Evolutionary conservation across 805 yeast genomes (phyloP).

Genomic region (Cyberlindnera mississippiensis): DNA sequence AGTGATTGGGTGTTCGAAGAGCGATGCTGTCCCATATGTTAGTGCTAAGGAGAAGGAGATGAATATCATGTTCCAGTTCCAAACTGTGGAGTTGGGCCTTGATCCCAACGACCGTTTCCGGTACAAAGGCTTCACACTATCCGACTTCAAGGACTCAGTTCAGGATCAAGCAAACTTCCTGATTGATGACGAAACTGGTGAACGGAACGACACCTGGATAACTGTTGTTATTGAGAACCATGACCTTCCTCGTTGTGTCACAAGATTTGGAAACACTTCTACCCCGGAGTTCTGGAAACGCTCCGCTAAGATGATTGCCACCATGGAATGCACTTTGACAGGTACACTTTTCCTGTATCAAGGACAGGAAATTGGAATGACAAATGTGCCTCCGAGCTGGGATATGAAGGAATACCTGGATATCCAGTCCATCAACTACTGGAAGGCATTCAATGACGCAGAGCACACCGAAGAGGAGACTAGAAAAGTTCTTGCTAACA

Average conservation of each 20-base stretch:
- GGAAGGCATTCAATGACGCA: constrained; percentile 31
- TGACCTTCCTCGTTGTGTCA: constrained; percentile 52
- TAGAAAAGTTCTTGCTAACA: constrained; percentile 29
- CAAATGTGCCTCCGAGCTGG: constrained; percentile 42
- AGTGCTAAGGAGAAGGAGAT: constrained; percentile 35
- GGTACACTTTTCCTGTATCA: constrained; percentile 57
- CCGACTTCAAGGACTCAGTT: constrained; percentile 40
- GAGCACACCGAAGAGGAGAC: constrained; percentile 29
- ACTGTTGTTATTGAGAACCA: constrained; percentile 52
- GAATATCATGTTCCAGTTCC: constrained; percentile 39
- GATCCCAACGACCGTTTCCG: constrained; percentile 34
- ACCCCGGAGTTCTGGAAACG: constrained; percentile 29
- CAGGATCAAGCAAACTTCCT: constrained; percentile 34
- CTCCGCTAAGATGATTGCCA: constrained; percentile 47
- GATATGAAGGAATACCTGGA: constrained; percentile 47
- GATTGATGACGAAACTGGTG: constrained; percentile 29
- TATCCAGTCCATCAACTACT: constrained; percentile 43
- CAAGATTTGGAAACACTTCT: constrained; percentile 48
- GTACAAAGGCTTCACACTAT: constrained; percentile 31
- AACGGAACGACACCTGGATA: constrained; percentile 50
- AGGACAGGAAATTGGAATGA: constrained; percentile 60
- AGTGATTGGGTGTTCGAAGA: constrained; percentile 41
- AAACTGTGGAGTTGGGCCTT: constrained; percentile 36
- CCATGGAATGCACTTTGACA: constrained; percentile 42
- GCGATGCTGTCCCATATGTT: constrained; percentile 41